Percentiles rank a stretch among this genome's conserved stretches.
phyloP scores from a whole-genome alignment of 768 basidiomycete species.

The Calocybe gangraenosa region DNA sequence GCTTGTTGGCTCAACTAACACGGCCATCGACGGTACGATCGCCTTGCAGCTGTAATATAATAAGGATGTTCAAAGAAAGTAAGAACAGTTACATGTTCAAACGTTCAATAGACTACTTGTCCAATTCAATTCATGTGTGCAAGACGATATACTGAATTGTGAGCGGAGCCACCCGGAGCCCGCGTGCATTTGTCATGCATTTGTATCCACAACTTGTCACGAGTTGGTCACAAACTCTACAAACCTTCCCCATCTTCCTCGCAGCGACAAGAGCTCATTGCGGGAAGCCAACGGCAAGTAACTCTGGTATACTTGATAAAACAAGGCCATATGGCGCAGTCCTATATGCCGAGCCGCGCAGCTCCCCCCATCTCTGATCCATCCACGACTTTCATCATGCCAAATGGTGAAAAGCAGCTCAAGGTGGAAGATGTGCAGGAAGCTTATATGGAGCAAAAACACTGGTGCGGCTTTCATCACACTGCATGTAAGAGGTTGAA shows the following conservation, averaged over 20 bases:
- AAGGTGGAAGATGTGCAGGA: slow-evolving; percentile 73
- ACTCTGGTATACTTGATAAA: slow-evolving; percentile 10
- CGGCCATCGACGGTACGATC: no score
- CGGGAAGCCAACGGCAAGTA: slow-evolving; percentile 9
- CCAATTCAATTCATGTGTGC: no score
- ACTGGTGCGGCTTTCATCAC: slow-evolving; percentile 47
- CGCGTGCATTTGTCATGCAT: slow-evolving; percentile 13
- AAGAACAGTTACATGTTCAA: no score
- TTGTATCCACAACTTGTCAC: slow-evolving; percentile 6
- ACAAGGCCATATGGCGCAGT: slow-evolving; percentile 34
- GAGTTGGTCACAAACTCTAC: slow-evolving; percentile 6
- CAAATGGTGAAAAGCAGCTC: slow-evolving; percentile 37
- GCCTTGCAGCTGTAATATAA: no score
- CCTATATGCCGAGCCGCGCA: slow-evolving; percentile 32
- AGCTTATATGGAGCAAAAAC: slow-evolving; percentile 69
- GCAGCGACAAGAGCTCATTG: slow-evolving; percentile 10
- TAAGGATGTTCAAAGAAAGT: no score
- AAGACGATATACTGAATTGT: no score
- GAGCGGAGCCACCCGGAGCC: slow-evolving; percentile 13
- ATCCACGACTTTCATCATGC: slow-evolving; percentile 19
- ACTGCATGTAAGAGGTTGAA: not conserved
- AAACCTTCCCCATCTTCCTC: slow-evolving; percentile 9
- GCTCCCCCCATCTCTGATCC: slow-evolving; percentile 32
- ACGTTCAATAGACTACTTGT: no score
- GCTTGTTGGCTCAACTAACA: no score